Evolutionary conservation across 2,329 filamentous ascomycete species (phyloP).

Genomic region (Fusarium sp.): DNA sequence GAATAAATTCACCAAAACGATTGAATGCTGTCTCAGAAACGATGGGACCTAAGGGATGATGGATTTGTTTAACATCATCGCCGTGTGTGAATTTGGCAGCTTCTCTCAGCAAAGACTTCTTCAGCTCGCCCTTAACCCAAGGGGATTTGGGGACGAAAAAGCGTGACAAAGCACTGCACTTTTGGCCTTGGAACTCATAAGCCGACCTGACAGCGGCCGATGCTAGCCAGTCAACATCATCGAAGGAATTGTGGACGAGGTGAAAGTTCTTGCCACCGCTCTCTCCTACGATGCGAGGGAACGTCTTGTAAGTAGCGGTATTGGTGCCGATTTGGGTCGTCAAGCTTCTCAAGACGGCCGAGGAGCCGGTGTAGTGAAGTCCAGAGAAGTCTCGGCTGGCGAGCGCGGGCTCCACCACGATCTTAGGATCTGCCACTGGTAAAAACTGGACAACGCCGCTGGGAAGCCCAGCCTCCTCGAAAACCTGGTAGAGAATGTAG

Average conservation of each 20-base stretch:
- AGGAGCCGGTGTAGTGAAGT: conserved; percentile 50
- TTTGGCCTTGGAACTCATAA: conserved; percentile 10
- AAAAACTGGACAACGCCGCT: conserved; percentile 50
- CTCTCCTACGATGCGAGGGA: conserved; percentile 59
- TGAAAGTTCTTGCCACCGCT: conserved; percentile 65
- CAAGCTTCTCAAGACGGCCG: conserved; percentile 49
- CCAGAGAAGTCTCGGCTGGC: conserved; percentile 49
- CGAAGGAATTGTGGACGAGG: conserved; percentile 51
- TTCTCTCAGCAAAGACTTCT: conserved; percentile 3
- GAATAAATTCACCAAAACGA: conserved; percentile 2
- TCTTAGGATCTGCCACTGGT: conserved; percentile 47
- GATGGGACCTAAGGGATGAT: conserved; percentile 5
- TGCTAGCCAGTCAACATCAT: conserved; percentile 3
- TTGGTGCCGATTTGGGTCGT: conserved; percentile 44
- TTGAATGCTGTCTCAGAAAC: not conserved
- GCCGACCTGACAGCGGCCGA: conserved; percentile 7
- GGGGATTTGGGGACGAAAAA: conserved; percentile 9
- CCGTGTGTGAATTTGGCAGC: conserved; percentile 8
- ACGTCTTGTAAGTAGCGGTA: conserved; percentile 45
- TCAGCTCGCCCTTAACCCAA: conserved; percentile 6
- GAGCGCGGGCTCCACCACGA: conserved; percentile 46
- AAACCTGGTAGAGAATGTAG: conserved; percentile 49
- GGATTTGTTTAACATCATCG: conserved; percentile 6
- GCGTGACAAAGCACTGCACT: conserved; percentile 10
- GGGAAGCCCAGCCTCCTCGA: conserved; percentile 52